These are phyloP conservation scores for Physaria fendleri DNA, from an alignment of 345 rosid genomes.

Conservation along the genomic window DNA sequence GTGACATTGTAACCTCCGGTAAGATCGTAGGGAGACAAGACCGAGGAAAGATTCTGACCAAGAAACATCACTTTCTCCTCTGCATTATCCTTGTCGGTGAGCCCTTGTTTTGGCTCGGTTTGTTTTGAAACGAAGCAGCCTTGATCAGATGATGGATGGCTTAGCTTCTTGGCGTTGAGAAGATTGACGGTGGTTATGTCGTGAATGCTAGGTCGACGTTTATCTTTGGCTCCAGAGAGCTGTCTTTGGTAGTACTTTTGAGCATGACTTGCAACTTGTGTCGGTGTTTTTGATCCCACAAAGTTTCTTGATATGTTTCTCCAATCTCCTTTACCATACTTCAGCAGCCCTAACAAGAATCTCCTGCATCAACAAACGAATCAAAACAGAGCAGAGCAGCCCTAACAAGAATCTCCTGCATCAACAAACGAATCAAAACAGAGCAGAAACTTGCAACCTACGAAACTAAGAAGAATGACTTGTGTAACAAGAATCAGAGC, in stretches of 20 bases:
- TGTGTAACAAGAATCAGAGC: neutral
- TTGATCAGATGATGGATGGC: slow-evolving; percentile 31
- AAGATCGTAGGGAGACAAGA: slow-evolving; percentile 2
- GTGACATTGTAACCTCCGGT: neutral
- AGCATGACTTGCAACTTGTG: slow-evolving; percentile 98
- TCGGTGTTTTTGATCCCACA: slow-evolving; percentile 86
- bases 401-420: slow-evolving; percentile 85
- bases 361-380: slow-evolving; percentile 38
- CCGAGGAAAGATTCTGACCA: slow-evolving; percentile 29
- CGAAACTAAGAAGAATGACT: neutral
- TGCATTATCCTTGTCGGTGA: slow-evolving; percentile 4
- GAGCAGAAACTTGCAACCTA: neutral
- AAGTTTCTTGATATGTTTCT: slow-evolving; percentile 86
- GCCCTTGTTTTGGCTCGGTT: slow-evolving; percentile 2
- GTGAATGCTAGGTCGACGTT: slow-evolving; percentile 93
- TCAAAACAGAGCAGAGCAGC: slow-evolving; percentile 39
- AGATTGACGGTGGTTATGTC: slow-evolving; percentile 86
- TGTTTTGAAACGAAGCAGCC: slow-evolving; percentile 1
- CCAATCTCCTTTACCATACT: slow-evolving; percentile 98
- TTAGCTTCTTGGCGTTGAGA: slow-evolving; percentile 38
- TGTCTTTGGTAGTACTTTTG: slow-evolving; percentile 98
- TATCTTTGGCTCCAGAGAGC: slow-evolving; percentile 77
- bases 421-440: slow-evolving; percentile 3
- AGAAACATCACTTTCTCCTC: slow-evolving; percentile 25
- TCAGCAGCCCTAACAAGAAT: slow-evolving; percentile 82